Evolutionary conservation across 164 flowering plant species (phyloP).

Genomic region (Dillenia turbinata): DNA sequence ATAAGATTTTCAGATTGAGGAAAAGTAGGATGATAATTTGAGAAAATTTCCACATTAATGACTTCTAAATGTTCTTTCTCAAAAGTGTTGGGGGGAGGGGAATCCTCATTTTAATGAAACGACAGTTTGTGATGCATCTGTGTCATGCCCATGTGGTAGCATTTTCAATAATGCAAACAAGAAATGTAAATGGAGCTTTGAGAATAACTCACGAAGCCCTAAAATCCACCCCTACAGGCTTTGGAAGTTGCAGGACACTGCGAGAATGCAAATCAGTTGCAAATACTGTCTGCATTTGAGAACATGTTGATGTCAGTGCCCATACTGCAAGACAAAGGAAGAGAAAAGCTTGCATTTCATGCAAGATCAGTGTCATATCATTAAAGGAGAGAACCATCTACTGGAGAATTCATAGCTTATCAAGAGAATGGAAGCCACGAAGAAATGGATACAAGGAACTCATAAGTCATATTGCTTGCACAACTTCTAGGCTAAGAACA

Average conservation of each 20-base stretch:
- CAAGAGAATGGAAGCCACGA: not conserved
- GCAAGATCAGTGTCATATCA: not conserved
- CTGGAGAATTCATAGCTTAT: not conserved
- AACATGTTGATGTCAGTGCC: slow-evolving; percentile 4
- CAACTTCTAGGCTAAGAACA: slow-evolving; percentile 11
- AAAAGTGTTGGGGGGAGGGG: not conserved
- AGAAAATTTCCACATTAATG: no score
- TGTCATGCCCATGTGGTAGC: no score
- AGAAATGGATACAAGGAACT: not conserved
- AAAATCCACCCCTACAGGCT: slow-evolving; percentile 91
- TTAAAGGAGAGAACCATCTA: not conserved
- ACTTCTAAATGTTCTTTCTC: no score
- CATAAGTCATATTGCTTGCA: not conserved
- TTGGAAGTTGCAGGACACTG: slow-evolving; percentile 79
- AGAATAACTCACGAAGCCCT: slow-evolving; percentile 87
- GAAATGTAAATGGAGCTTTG: not conserved
- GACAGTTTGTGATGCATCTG: no score
- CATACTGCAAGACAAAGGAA: not conserved
- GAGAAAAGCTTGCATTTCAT: not conserved
- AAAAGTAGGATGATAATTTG: no score
- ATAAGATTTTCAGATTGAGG: no score
- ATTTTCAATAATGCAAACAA: no score
- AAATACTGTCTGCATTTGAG: slow-evolving; percentile 70
- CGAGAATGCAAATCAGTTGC: slow-evolving; percentile 92
- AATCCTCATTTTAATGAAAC: no score